Conservation (phyloP, 176 grass and related monocot species). For the Panicum miliaceum region DNA sequence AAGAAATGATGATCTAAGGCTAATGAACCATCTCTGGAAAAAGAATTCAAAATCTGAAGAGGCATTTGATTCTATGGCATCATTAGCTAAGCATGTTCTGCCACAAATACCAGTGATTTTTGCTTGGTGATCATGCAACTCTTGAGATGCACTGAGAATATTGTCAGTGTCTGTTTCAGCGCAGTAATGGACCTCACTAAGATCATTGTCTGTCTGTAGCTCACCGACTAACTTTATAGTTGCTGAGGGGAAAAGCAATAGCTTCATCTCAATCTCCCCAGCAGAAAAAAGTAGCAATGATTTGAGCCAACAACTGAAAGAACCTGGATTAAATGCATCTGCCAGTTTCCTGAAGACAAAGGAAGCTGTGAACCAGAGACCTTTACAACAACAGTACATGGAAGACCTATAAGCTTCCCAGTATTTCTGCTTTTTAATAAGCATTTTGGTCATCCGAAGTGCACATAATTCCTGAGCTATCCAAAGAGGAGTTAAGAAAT, state of each 20-base stretch:
- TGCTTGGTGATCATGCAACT: slow-evolving; percentile 53
- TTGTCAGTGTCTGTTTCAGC: slow-evolving; percentile 48
- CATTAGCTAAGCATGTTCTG: slow-evolving; percentile 63
- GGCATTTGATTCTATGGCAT: slow-evolving; percentile 48
- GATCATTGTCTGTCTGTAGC: slow-evolving; percentile 58
- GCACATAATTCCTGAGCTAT: slow-evolving; percentile 63
- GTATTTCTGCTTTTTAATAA: slow-evolving; percentile 67
- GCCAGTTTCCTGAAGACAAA: slow-evolving; percentile 86
- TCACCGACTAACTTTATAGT: slow-evolving; percentile 60
- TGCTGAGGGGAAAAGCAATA: slow-evolving; percentile 77
- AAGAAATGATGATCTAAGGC: slow-evolving; percentile 73
- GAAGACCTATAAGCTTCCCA: slow-evolving; percentile 88
- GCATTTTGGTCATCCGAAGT: slow-evolving; percentile 55
- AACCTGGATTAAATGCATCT: slow-evolving; percentile 51
- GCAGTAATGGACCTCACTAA: slow-evolving; percentile 46
- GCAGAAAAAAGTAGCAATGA: slow-evolving; percentile 69
- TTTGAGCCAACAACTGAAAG: slow-evolving; percentile 76
- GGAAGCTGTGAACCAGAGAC: slow-evolving; percentile 80
- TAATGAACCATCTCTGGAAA: slow-evolving; percentile 93
- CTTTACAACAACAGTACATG: slow-evolving; percentile 72
- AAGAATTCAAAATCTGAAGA: slow-evolving; percentile 48
- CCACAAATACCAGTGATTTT: slow-evolving; percentile 59
- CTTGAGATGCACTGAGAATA: slow-evolving; percentile 25
- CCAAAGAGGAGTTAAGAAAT: slow-evolving; percentile 49
- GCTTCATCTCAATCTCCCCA: slow-evolving; percentile 81